Conservation (phyloP, 768 basidiomycete species). For the Lactarius evosmus region DNA sequence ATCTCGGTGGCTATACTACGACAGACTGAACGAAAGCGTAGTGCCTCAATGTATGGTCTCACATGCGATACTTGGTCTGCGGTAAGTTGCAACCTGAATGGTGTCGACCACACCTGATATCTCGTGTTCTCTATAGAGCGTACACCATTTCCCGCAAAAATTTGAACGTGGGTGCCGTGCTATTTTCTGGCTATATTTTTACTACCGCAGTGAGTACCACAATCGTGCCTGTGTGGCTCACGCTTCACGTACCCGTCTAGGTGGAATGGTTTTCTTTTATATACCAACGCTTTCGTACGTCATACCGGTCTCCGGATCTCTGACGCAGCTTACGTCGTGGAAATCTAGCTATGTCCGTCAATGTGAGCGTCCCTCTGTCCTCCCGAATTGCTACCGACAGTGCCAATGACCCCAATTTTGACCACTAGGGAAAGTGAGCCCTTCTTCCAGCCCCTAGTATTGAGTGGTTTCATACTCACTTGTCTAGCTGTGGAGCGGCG, state of each 20-base stretch:
- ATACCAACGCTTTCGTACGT: conserved; percentile 47
- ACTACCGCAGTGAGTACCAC: conserved; percentile 42
- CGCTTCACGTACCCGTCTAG: too few relatives aligned
- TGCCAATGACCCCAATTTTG: neutral
- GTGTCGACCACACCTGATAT: neutral
- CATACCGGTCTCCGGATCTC: conserved; percentile 9
- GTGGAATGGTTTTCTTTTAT: conserved; percentile 58
- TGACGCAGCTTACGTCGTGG: conserved; percentile 18
- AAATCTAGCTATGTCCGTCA: conserved; percentile 15
- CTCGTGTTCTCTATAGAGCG: conserved; percentile 39
- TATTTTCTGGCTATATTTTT: conserved; percentile 42
- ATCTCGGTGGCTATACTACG: neutral
- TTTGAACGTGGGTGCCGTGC: conserved; percentile 39
- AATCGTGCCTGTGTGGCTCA: conserved; percentile 24
- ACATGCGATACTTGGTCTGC: too few relatives aligned
- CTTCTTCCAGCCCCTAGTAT: neutral
- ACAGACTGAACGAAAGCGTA: conserved; percentile 31
- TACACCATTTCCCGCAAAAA: conserved; percentile 55
- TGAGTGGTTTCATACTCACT: neutral
- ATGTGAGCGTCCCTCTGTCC: neutral
- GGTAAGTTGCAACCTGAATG: conserved; percentile 38
- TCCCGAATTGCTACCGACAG: neutral
- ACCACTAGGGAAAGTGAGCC: conserved; percentile 37
- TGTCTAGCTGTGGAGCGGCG: conserved; percentile 47
- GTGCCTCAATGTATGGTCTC: conserved; percentile 63